phyloP scores from a whole-genome alignment of 768 basidiomycete genomes.

The Mrakia gelida region DNA sequence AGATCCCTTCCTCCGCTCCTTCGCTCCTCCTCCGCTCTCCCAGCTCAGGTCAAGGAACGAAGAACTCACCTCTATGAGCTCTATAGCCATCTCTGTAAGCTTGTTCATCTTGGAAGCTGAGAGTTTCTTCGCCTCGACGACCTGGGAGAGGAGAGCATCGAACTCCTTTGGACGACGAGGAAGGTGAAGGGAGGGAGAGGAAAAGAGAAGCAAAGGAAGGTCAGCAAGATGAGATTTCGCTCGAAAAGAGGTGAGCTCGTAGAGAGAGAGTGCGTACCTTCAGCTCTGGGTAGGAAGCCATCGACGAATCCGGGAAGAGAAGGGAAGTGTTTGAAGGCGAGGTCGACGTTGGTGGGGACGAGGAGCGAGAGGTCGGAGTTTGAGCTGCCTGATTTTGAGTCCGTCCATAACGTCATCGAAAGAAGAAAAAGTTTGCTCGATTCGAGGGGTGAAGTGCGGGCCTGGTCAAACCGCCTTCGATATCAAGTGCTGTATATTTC shows the following conservation, averaged over 20 bases:
- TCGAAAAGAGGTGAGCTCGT: not conserved
- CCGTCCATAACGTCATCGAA: no score
- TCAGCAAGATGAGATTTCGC: not conserved
- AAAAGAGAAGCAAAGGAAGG: not conserved
- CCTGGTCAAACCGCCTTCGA: no score
- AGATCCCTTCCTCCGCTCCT: not conserved
- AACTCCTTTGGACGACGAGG: conserved; percentile 57
- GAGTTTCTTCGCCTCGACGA: conserved; percentile 74
- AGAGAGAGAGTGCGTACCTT: not conserved
- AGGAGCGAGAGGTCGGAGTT: no score
- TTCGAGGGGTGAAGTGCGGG: no score
- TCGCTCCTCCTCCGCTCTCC: not conserved
- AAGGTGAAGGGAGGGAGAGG: not conserved
- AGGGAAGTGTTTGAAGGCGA: no score
- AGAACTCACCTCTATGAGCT: conserved; percentile 65
- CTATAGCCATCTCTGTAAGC: conserved; percentile 71
- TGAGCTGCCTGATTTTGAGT: no score
- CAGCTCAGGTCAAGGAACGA: not conserved
- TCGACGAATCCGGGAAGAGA: no score
- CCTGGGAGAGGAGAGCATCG: conserved; percentile 71
- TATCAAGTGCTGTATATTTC: no score
- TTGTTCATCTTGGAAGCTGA: conserved; percentile 79
- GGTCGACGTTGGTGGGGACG: no score
- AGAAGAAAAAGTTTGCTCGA: no score
- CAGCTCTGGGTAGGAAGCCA: not conserved